Base-by-base conservation (phyloP, 257 asterid genomes). In the Solanum medicagineum region DNA sequence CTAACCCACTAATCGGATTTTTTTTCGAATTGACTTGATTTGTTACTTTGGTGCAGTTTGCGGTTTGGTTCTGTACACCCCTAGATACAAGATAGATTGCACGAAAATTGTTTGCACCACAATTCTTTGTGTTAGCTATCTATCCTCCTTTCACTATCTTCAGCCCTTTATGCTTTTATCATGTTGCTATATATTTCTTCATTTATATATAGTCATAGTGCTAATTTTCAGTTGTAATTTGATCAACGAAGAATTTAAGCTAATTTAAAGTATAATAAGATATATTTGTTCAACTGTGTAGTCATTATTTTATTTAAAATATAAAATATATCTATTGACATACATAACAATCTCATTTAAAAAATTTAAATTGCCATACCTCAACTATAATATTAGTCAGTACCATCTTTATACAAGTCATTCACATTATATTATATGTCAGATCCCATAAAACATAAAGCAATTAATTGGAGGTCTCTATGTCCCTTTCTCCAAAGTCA, bases 61-160 rank as follows among this genome's bases (percentile, higher is more conserved):
- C n/a, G n/a, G n/a, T n/a, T n/a, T n/a, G n/a, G n/a, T n/a, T n/a
- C n/a, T n/a, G n/a, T n/a, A n/a, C n/a, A n/a, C n/a, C n/a, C n/a
- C n/a, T n/a, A n/a, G n/a, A n/a, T n/a, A n/a, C n/a, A n/a, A n/a
- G 5, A 73, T 84, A 32, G 44, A 83, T 54, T 73, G 81, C 40
- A 45, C 12, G 12, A 8, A 29, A 6, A 29, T 2, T 10, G 6
- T 14, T 36, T 88, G 95, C 93, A 94, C 81, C 90, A 89, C 89
- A 66, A 26, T 91, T 89, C 81, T 93, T 89, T 91, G 98, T 93
- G 32, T 29, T 29, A 29, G 90, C 98, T 93, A 94, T 92, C 93
- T 93, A 92, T 77, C 77, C 95, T 92, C 90, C 92, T 94, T 94
- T 88, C 97, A 93, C 90, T 93, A 89, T 90, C 86, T 84, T 83